phyloP scores from a whole-genome alignment of 805 yeast species.

The Candida nanaspora region DNA sequence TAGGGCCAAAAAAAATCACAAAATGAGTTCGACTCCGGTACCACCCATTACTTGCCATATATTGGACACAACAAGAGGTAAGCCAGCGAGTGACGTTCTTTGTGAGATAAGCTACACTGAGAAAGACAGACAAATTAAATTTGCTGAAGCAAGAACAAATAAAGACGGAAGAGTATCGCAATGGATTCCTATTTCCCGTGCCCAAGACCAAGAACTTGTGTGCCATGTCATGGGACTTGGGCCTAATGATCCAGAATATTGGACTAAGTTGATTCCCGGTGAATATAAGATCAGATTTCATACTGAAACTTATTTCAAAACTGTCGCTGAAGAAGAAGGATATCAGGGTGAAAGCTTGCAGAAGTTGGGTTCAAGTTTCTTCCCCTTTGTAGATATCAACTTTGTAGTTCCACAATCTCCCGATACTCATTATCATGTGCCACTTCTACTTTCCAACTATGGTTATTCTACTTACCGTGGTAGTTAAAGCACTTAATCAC shows the following conservation, averaged over 20 bases:
- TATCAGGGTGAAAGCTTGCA: constrained; percentile 12
- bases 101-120: constrained; percentile 48
- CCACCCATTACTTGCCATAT: constrained; percentile 84
- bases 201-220: too few species aligned
- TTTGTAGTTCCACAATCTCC: constrained; percentile 64
- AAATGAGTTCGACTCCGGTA: constrained; percentile 6
- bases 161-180: constrained; percentile 69
- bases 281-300: constrained; percentile 70
- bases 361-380: constrained; percentile 45
- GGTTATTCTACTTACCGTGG: constrained; percentile 92
- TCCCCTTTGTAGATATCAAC: constrained; percentile 80
- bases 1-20: neutral
- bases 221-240: constrained; percentile 3
- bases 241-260: constrained; percentile 14
- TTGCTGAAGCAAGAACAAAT: constrained; percentile 69
- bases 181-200: constrained; percentile 43
- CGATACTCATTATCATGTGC: constrained; percentile 83
- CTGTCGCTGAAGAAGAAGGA: constrained; percentile 9
- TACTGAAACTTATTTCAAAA: constrained; percentile 57
- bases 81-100: constrained; percentile 71
- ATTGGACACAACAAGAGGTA: constrained; percentile 75
- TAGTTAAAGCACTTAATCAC: constrained; percentile 30
- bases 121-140: constrained; percentile 15
- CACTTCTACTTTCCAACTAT: constrained; percentile 74
- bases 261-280: constrained; percentile 51